These are phyloP conservation scores for Purshia tridentata DNA, from an alignment of 306 rosid species.

Conservation along the genomic window DNA sequence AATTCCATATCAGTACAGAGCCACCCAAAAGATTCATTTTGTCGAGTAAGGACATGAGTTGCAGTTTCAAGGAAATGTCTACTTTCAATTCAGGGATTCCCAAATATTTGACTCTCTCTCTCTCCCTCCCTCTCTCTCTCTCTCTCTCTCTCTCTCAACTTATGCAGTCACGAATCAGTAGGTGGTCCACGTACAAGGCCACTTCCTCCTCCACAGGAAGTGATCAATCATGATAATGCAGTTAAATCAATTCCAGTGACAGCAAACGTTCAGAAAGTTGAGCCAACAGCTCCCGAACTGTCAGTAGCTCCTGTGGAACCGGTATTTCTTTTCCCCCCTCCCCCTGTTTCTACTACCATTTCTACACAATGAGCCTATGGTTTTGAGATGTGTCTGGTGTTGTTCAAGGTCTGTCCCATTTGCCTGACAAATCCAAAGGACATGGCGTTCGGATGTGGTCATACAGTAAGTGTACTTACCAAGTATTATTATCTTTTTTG, in stretches of 20 bases:
- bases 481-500: neutral
- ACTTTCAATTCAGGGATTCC: slow-evolving; percentile 9
- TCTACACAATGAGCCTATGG: slow-evolving; percentile 13
- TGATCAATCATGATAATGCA: slow-evolving; percentile 65
- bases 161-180: slow-evolving; percentile 45
- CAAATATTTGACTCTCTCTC: slow-evolving; percentile 3
- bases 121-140: neutral
- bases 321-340: slow-evolving; percentile 38
- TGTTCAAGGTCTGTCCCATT: slow-evolving; percentile 77
- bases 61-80: slow-evolving; percentile 8
- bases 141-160: neutral
- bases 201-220: slow-evolving; percentile 79
- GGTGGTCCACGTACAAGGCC: slow-evolving; percentile 45
- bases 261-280: slow-evolving; percentile 33
- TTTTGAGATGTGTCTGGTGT: slow-evolving; percentile 24
- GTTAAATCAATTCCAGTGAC: slow-evolving; percentile 31
- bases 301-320: slow-evolving; percentile 39
- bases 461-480: slow-evolving; percentile 56
- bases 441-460: slow-evolving; percentile 99
- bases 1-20: slow-evolving; percentile 80
- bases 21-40: slow-evolving; percentile 51
- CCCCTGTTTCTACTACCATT: slow-evolving; percentile 6
- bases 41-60: slow-evolving; percentile 43
- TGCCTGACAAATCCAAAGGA: slow-evolving; percentile 89
- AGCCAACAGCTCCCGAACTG: slow-evolving; percentile 38